Percentiles rank a stretch among this genome's conserved stretches.
phyloP scores from a whole-genome alignment of 2,329 filamentous ascomycete genomes.

The Penicillium sp. region DNA sequence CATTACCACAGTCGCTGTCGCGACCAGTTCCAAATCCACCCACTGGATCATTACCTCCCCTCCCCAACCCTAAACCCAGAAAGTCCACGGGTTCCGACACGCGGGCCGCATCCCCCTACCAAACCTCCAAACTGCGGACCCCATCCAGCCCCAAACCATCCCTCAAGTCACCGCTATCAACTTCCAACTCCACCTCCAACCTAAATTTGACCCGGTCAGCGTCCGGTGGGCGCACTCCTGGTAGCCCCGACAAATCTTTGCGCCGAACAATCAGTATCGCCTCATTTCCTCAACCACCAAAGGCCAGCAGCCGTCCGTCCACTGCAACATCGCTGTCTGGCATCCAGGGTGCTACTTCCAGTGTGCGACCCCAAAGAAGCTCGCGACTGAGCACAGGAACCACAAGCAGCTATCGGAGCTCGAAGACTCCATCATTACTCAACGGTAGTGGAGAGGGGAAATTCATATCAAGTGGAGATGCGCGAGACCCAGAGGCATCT shows the following conservation, averaged over 20 bases:
- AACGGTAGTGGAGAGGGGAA: slow-evolving; percentile 78
- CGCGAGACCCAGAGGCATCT: slow-evolving; percentile 74
- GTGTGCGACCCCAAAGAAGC: slow-evolving; percentile 54
- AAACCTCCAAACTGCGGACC: slow-evolving; percentile 57
- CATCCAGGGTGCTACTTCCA: slow-evolving; percentile 32
- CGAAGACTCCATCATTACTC: slow-evolving; percentile 68
- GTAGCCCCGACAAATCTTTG: slow-evolving; percentile 64
- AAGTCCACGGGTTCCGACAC: slow-evolving; percentile 59
- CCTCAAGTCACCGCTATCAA: slow-evolving; percentile 50
- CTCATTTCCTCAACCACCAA: slow-evolving; percentile 86
- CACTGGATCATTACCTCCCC: slow-evolving; percentile 67
- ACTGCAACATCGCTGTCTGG: slow-evolving; percentile 50
- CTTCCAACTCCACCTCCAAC: slow-evolving; percentile 52
- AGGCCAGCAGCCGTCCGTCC: slow-evolving; percentile 64
- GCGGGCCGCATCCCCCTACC: slow-evolving; percentile 46
- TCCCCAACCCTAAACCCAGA: slow-evolving; percentile 71
- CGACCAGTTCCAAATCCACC: slow-evolving; percentile 65
- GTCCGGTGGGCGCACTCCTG: slow-evolving; percentile 55
- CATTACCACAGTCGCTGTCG: slow-evolving; percentile 66
- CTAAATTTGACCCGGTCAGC: slow-evolving; percentile 59
- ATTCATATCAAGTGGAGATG: slow-evolving; percentile 63
- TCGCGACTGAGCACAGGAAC: slow-evolving; percentile 58
- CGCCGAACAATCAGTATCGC: slow-evolving; percentile 92
- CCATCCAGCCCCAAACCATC: slow-evolving; percentile 57
- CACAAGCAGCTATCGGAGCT: slow-evolving; percentile 50